These are phyloP conservation scores for Houttuynia cordata DNA, from an alignment of 164 flowering plant genomes.

Conservation along the genomic window DNA sequence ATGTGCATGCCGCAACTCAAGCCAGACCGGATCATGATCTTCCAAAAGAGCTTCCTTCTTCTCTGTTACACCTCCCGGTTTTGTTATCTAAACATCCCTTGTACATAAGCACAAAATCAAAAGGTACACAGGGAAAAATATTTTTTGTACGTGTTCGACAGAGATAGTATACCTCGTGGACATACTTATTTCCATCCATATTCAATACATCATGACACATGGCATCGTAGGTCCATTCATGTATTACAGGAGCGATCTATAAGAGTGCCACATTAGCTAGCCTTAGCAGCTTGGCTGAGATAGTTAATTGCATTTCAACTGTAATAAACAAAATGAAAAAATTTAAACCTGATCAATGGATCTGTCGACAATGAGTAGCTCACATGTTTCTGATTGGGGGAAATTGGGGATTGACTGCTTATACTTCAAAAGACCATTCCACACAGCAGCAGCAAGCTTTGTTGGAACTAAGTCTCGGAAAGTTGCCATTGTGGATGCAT, in stretches of 20 bases:
- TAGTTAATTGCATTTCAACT: not conserved
- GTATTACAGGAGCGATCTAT: slow-evolving; percentile 95
- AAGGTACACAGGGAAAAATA: slow-evolving; percentile 4
- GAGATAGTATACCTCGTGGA: slow-evolving; percentile 55
- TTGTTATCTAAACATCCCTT: slow-evolving; percentile 44
- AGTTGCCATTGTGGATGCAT: slow-evolving; percentile 58
- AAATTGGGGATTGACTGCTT: slow-evolving; percentile 62
- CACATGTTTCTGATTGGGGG: slow-evolving; percentile 92
- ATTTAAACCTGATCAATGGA: slow-evolving; percentile 81
- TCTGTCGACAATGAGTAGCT: slow-evolving; percentile 85
- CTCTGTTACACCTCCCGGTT: slow-evolving; percentile 67
- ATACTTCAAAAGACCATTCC: slow-evolving; percentile 61
- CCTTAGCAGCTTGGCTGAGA: not conserved
- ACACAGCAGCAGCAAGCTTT: slow-evolving; percentile 87
- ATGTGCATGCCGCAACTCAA: slow-evolving; percentile 91
- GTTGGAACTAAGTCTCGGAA: slow-evolving; percentile 72
- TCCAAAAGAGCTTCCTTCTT: slow-evolving; percentile 87
- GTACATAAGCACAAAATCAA: slow-evolving; percentile 4
- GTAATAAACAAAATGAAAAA: not conserved
- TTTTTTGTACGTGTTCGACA: slow-evolving; percentile 2
- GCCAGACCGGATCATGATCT: slow-evolving; percentile 96
- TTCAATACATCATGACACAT: slow-evolving; percentile 92
- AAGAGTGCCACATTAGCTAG: slow-evolving; percentile 2
- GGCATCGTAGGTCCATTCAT: slow-evolving; percentile 99
- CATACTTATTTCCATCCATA: slow-evolving; percentile 93